These are phyloP conservation scores for Trichoderma atrobrunneum DNA, from an alignment of 2,329 filamentous ascomycete genomes.

Conservation along the genomic window DNA sequence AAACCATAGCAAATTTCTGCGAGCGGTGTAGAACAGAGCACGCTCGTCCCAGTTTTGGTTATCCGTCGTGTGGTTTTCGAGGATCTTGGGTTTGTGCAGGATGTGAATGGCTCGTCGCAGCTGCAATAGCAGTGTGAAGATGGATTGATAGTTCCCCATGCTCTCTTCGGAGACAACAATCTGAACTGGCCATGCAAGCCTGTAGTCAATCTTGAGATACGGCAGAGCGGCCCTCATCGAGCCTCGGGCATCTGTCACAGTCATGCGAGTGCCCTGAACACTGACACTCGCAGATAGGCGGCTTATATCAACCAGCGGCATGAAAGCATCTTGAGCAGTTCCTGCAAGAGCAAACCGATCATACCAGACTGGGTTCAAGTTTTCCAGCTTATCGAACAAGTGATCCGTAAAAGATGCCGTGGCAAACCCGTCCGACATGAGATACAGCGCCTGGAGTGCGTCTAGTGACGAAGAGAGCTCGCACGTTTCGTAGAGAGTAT, in stretches of 20 bases:
- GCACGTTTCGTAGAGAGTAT: slow-evolving; percentile 66
- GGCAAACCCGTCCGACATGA: slow-evolving; percentile 70
- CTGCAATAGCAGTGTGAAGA: slow-evolving; percentile 77
- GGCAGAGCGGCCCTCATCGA: slow-evolving; percentile 59
- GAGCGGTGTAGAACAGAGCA: slow-evolving; percentile 56
- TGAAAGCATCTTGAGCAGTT: slow-evolving; percentile 69
- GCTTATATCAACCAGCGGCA: slow-evolving; percentile 54
- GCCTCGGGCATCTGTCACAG: slow-evolving; percentile 47
- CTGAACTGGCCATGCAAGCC: slow-evolving; percentile 62
- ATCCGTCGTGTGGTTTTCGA: slow-evolving; percentile 40
- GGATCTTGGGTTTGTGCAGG: slow-evolving; percentile 55
- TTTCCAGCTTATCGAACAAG: slow-evolving; percentile 74
- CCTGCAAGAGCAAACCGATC: slow-evolving; percentile 81
- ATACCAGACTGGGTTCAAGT: slow-evolving; percentile 61
- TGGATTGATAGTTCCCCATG: slow-evolving; percentile 63
- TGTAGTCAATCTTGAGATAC: slow-evolving; percentile 64
- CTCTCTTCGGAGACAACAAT: slow-evolving; percentile 71
- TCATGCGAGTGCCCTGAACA: slow-evolving; percentile 38
- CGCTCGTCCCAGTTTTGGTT: slow-evolving; percentile 41
- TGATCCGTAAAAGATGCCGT: slow-evolving; percentile 63
- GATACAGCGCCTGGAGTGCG: slow-evolving; percentile 68
- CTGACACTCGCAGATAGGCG: slow-evolving; percentile 59
- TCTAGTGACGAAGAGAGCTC: slow-evolving; percentile 64
- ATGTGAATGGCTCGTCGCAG: slow-evolving; percentile 67
- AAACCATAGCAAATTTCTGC: slow-evolving; percentile 75